A percentile compares a stretch with the other conserved stretches of the same genome.
These are phyloP conservation scores for Cymbopogon citratus DNA, from an alignment of 176 grass and related monocot species.

Conservation along the genomic window DNA sequence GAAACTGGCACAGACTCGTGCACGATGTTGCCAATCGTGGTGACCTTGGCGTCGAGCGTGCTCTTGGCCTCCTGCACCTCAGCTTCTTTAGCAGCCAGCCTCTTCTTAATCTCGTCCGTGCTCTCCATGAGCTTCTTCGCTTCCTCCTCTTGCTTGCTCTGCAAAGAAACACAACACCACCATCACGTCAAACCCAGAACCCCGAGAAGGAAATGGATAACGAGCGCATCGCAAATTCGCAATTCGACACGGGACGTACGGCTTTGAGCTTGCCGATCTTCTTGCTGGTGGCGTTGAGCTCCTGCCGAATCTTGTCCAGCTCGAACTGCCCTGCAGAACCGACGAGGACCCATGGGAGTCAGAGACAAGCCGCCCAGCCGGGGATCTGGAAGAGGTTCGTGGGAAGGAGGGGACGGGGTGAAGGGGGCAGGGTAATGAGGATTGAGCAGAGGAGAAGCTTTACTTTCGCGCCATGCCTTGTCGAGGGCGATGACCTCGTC, in stretches of 20 bases:
- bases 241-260: constrained; percentile 27
- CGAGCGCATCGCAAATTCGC: not conserved
- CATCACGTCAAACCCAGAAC: not conserved
- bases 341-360: not conserved
- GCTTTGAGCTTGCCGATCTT: constrained; percentile 77
- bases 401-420: not conserved
- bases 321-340: constrained; percentile 71
- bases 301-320: constrained; percentile 62
- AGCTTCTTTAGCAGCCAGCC: constrained; percentile 55
- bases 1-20: constrained; percentile 68
- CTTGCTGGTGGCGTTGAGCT: constrained; percentile 86
- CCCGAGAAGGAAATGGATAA: not conserved
- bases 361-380: not conserved
- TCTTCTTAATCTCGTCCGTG: constrained; percentile 75
- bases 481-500: constrained; percentile 83
- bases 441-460: not conserved
- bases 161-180: not conserved
- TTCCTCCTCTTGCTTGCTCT: constrained; percentile 60
- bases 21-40: constrained; percentile 76
- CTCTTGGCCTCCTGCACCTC: constrained; percentile 90
- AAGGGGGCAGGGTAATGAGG: not conserved
- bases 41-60: constrained; percentile 55
- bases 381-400: not conserved
- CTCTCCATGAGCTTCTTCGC: constrained; percentile 63
- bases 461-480: constrained; percentile 78